Evolutionary conservation across 2,329 filamentous ascomycete species (phyloP).

Genomic region (Aspergillus sojae): DNA sequence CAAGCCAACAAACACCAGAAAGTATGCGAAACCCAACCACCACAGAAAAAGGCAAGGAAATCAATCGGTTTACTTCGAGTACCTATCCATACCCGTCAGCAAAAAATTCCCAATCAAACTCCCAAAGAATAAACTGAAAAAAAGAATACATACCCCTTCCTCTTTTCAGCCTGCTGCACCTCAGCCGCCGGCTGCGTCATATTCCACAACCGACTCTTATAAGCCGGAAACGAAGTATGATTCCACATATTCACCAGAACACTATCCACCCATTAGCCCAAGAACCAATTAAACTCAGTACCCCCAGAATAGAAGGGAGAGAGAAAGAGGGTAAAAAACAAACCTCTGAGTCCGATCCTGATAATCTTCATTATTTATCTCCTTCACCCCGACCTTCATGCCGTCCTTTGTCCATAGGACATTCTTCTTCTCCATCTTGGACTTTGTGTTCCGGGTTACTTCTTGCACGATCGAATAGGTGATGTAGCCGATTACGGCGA

Average conservation of each 20-base stretch:
- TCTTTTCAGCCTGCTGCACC: slow-evolving; percentile 27
- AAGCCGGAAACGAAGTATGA: slow-evolving; percentile 48
- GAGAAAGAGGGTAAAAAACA: slow-evolving; percentile 8
- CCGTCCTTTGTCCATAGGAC: slow-evolving; percentile 63
- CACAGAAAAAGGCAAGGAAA: neutral
- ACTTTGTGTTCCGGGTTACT: slow-evolving; percentile 58
- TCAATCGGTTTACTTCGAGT: neutral
- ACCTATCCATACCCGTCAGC: neutral
- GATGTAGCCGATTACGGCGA: slow-evolving; percentile 59
- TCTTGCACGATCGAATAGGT: slow-evolving; percentile 62
- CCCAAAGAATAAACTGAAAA: neutral
- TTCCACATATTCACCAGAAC: slow-evolving; percentile 55
- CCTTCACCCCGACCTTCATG: slow-evolving; percentile 62
- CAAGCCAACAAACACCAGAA: neutral
- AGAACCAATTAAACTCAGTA: neutral
- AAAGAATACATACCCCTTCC: slow-evolving; percentile 27
- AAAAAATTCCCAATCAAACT: neutral
- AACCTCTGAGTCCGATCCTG: slow-evolving; percentile 62
- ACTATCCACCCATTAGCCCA: slow-evolving; percentile 27
- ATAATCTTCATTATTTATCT: slow-evolving; percentile 60
- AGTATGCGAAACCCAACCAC: neutral
- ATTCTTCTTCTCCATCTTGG: slow-evolving; percentile 67
- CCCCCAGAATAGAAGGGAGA: neutral
- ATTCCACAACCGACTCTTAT: slow-evolving; percentile 49
- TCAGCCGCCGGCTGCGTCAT: slow-evolving; percentile 26